Conservation (phyloP, 768 basidiomycete species). For the Collybia mongolica region DNA sequence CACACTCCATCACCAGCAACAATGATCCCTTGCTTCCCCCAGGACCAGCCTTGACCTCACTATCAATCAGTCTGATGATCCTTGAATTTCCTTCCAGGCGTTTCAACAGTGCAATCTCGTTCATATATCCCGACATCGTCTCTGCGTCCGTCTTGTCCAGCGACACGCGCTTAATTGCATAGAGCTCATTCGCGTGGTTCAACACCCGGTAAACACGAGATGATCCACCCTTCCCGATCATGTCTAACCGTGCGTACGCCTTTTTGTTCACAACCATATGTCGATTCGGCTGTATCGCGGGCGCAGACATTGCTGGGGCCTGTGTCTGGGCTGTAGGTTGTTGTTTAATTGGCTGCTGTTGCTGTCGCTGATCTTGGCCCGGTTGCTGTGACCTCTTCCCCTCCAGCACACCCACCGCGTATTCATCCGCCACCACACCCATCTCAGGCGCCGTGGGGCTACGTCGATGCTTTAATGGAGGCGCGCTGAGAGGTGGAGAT, state of each 20-base stretch:
- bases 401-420: conserved; percentile 25
- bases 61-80: conserved; percentile 90
- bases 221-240: conserved; percentile 92
- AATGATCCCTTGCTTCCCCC: conserved; percentile 73
- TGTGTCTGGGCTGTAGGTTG: conserved; percentile 29
- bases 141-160: conserved; percentile 88
- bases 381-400: conserved; percentile 33
- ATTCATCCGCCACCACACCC: conserved; percentile 1
- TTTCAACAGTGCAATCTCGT: conserved; percentile 91
- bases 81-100: conserved; percentile 92
- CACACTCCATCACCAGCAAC: conserved; percentile 94
- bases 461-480: conserved; percentile 50
- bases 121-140: conserved; percentile 90
- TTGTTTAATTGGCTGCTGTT: conserved; percentile 26
- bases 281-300: conserved; percentile 35
- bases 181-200: conserved; percentile 70
- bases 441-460: conserved; percentile 70
- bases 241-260: conserved; percentile 79
- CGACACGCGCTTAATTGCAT: conserved; percentile 90
- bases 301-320: conserved; percentile 32
- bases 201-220: conserved; percentile 95
- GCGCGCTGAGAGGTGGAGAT: conserved; percentile 19
- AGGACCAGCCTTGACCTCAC: conserved; percentile 75
- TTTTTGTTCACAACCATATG: conserved; percentile 70
- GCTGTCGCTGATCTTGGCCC: conserved; percentile 15